Evolutionary conservation across 345 rosid species (phyloP), one percentile per base, ranked within the genome.

Genomic region (Camelina neglecta): DNA sequence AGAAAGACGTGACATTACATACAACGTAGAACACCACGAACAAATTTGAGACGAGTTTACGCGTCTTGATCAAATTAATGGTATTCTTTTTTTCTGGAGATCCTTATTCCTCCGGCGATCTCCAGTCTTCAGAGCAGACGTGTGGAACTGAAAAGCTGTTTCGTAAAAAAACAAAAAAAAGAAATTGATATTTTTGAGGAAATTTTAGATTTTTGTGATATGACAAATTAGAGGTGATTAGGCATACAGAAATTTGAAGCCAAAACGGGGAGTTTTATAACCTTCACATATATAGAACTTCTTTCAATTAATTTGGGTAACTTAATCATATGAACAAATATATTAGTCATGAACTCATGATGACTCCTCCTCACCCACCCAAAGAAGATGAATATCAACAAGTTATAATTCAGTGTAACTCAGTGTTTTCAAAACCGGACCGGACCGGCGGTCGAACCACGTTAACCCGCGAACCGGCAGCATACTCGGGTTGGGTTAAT

Each of bases 21-120:
- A 66, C 67, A 66, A n/a, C 44, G 76, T 56, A 41, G 45, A 58
- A 47, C 65, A 71, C 21, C 42, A 20, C n/a, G 60, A 5, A 16
- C 23, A 18, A 18, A 16, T 31, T 62, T 41, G 54, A 45, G 58
- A 65, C 5, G 71, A 44, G 48, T 7, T 8, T 6, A 41, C 12
- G 69, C 5, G 47, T 54, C 54, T 41, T 31, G 55, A 73, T 54
- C 18, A 55, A 66, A 66, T 11, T 0, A 74, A 15, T 48, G 72
- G 36, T 38, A 4, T n/a, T 48, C 2, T 2, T 24, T 24, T 33
- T 65, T 2, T 57, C 0, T 3, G 65, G 50, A 66, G 73, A 75
- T 67, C 35, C 39, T 65, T 65, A 51, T 51, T 67, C 35, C 12
- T 67, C 20, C 59, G 47, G 71, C 33, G 59, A 50, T 50, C 48